Conservation (phyloP, 352 stramenopile genomes). For the Blastocystis sp. region DNA sequence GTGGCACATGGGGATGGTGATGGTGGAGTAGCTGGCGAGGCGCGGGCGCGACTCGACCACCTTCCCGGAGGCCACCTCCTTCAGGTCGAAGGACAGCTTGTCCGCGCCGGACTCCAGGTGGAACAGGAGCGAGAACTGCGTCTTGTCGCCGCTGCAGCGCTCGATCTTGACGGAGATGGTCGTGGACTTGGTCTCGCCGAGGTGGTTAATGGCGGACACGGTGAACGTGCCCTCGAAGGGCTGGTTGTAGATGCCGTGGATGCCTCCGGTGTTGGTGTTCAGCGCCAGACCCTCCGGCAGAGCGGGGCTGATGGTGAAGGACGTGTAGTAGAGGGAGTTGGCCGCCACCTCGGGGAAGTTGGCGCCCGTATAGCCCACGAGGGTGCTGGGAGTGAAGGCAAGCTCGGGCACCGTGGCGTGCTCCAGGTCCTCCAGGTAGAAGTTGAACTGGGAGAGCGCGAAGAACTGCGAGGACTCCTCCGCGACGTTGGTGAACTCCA, state of each 20-base stretch:
- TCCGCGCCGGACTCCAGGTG: not conserved
- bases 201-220: not conserved
- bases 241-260: not conserved
- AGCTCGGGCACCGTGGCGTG: not conserved
- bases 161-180: not conserved
- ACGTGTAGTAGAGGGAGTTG: conserved; percentile 32
- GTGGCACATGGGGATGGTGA: not conserved
- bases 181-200: not conserved
- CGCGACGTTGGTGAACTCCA: not conserved
- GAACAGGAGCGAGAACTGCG: not conserved
- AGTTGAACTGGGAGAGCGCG: not conserved
- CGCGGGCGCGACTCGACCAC: not conserved
- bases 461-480: not conserved
- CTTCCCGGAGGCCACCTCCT: not conserved
- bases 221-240: not conserved
- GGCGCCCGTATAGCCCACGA: conserved; percentile 32
- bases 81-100: not conserved
- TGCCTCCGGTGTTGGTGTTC: not conserved
- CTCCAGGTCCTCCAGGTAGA: conserved; percentile 31
- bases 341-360: not conserved
- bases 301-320: conserved; percentile 16
- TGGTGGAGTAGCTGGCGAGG: not conserved
- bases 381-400: conserved; percentile 10
- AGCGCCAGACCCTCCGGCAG: not conserved
- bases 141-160: not conserved